phyloP scores from a whole-genome alignment of 2,329 filamentous ascomycete species.

The Chrysoporthe cubensis region DNA sequence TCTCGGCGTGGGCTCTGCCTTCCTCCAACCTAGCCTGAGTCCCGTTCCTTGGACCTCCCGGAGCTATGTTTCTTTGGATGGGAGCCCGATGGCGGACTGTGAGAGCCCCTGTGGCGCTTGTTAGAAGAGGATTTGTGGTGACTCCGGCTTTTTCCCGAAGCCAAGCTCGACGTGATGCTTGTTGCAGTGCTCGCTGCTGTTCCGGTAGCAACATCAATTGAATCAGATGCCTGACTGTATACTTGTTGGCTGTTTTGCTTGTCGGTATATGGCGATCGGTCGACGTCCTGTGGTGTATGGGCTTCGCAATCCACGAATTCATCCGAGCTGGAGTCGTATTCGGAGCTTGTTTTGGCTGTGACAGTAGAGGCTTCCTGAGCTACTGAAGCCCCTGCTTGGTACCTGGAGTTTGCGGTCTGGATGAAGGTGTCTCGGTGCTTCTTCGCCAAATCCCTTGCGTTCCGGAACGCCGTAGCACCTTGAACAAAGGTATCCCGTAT shows the following conservation, averaged over 20 bases:
- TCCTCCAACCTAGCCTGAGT: too few relatives aligned
- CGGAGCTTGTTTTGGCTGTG: background rate
- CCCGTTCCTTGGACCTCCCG: too few relatives aligned
- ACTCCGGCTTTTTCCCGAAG: background rate
- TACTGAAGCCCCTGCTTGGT: background rate
- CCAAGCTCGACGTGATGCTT: too few relatives aligned
- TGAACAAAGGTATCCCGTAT: too few relatives aligned
- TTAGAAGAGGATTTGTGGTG: background rate
- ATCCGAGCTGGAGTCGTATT: background rate
- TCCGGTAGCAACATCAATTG: background rate
- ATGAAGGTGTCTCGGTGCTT: slow-evolving; percentile 43
- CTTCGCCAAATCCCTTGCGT: slow-evolving; percentile 44
- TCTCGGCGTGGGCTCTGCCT: too few relatives aligned
- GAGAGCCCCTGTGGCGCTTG: background rate
- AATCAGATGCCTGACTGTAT: too few relatives aligned
- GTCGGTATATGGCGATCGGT: too few relatives aligned
- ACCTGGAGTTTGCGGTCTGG: slow-evolving; percentile 35
- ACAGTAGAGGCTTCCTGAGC: background rate
- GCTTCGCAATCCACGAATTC: background rate
- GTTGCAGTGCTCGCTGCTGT: too few relatives aligned
- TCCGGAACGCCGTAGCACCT: slow-evolving; percentile 45
- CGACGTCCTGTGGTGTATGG: too few relatives aligned
- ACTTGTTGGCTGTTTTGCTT: too few relatives aligned
- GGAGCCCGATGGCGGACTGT: background rate
- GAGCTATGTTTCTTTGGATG: background rate